A percentile compares a stretch with the other conserved stretches of the same genome.
These are phyloP conservation scores for Aureobasidium sp. DNA, from an alignment of 2,329 filamentous ascomycete genomes.

Conservation along the genomic window DNA sequence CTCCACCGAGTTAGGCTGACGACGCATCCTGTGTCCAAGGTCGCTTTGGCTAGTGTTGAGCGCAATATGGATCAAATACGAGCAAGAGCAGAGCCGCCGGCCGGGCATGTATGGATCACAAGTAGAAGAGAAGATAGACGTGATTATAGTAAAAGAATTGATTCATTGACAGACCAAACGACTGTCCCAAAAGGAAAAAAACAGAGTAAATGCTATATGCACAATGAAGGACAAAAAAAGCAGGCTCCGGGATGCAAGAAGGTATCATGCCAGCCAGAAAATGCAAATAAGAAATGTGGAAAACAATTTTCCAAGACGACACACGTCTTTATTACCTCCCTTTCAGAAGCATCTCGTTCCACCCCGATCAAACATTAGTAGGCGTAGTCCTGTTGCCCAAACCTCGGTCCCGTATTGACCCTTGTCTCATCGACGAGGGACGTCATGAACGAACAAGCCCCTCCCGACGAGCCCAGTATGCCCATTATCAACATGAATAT, in stretches of 20 bases:
- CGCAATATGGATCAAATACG: neutral
- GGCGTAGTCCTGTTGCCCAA: slow-evolving; percentile 6
- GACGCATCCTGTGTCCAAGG: neutral
- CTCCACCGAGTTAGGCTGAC: neutral
- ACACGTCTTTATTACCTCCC: slow-evolving; percentile 8
- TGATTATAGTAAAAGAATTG: neutral
- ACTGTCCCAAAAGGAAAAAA: neutral
- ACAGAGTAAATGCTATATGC: slow-evolving; percentile 6
- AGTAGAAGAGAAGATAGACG: neutral
- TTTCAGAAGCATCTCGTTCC: neutral
- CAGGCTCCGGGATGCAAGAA: slow-evolving; percentile 11
- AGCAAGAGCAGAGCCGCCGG: neutral
- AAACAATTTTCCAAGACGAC: slow-evolving; percentile 1
- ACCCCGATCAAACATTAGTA: slow-evolving; percentile 9
- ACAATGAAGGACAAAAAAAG: slow-evolving; percentile 8
- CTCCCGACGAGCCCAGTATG: neutral
- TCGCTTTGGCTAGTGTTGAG: neutral
- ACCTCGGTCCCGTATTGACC: neutral
- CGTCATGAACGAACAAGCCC: neutral
- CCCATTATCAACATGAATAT: slow-evolving; percentile 14
- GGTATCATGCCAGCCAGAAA: slow-evolving; percentile 5
- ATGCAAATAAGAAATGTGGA: slow-evolving; percentile 2
- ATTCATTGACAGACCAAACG: neutral
- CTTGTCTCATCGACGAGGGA: neutral
- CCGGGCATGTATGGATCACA: neutral